Conservation (phyloP, 179 eudicot species). For the Sideroxylon spinosum region DNA sequence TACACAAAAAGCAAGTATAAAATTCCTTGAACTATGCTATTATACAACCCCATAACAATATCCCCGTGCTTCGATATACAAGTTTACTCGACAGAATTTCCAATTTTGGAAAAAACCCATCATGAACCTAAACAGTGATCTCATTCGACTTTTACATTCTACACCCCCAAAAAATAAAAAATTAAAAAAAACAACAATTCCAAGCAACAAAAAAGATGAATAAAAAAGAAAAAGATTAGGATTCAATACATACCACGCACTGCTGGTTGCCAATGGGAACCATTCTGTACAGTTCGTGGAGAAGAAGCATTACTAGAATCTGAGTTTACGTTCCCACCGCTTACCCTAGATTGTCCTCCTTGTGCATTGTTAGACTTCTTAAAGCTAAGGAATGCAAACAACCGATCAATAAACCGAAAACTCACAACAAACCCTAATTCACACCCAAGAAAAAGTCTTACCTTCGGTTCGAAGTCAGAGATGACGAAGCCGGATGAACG, state of each 20-base stretch:
- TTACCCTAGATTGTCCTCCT: slow-evolving; percentile 56
- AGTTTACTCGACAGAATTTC: no score
- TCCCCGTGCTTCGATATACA: no score
- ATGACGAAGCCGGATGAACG: neutral
- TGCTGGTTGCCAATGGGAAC: slow-evolving; percentile 52
- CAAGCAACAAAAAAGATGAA: no score
- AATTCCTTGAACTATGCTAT: no score
- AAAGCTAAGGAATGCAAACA: slow-evolving; percentile 27
- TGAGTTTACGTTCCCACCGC: slow-evolving; percentile 29
- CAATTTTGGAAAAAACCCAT: no score
- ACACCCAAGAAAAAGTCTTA: slow-evolving; percentile 10
- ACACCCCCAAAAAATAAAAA: no score
- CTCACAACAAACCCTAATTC: slow-evolving; percentile 26
- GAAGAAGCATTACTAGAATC: slow-evolving; percentile 27
- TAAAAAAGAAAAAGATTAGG: neutral
- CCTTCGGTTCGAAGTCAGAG: slow-evolving; percentile 31
- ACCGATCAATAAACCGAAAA: slow-evolving; percentile 12
- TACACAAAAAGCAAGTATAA: no score
- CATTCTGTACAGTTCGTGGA: slow-evolving; percentile 45
- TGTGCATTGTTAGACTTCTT: slow-evolving; percentile 63
- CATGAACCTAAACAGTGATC: no score
- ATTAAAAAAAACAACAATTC: no score
- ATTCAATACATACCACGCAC: slow-evolving; percentile 46
- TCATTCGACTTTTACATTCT: no score
- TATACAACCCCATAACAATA: no score